Percentiles rank a stretch among this genome's conserved stretches.
These are phyloP conservation scores for Verticillium dahliae DNA, from an alignment of 2,329 filamentous ascomycete genomes.

Conservation along the genomic window DNA sequence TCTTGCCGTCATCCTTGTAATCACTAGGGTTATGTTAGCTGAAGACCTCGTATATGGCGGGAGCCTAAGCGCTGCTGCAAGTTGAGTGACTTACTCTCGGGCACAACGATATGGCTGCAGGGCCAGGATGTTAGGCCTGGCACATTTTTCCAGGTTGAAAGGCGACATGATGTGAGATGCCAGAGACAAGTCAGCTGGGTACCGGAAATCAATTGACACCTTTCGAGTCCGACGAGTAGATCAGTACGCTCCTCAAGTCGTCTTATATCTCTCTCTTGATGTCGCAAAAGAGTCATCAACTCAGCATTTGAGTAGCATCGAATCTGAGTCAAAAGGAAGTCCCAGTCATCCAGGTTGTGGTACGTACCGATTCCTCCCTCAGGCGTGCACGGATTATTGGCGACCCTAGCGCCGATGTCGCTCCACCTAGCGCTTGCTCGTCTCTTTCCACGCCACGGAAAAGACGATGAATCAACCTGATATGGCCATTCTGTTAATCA, in stretches of 20 bases:
- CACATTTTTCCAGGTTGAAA: conserved; percentile 69
- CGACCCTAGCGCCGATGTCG: neutral
- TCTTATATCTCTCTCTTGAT: neutral
- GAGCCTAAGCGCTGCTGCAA: neutral
- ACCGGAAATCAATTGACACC: neutral
- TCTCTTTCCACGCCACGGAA: neutral
- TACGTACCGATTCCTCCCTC: neutral
- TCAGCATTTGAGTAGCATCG: neutral
- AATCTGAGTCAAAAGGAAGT: neutral
- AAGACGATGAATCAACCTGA: neutral
- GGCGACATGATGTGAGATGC: conserved; percentile 40
- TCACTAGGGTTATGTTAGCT: conserved; percentile 52
- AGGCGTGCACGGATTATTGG: neutral
- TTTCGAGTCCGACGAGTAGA: neutral
- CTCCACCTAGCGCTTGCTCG: neutral
- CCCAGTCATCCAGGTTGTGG: neutral
- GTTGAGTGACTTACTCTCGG: conserved; percentile 56
- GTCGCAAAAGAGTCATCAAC: neutral
- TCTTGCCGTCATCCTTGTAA: conserved; percentile 97
- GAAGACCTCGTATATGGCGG: neutral
- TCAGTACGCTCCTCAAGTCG: neutral
- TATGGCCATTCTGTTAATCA: neutral
- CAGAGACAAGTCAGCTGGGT: neutral
- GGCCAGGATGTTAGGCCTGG: conserved; percentile 68
- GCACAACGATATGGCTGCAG: conserved; percentile 77